Percentiles rank a stretch among this genome's conserved stretches.
Evolutionary conservation across 2,329 filamentous ascomycete genomes (phyloP).

Genomic region (Cercospora nicotianae): DNA sequence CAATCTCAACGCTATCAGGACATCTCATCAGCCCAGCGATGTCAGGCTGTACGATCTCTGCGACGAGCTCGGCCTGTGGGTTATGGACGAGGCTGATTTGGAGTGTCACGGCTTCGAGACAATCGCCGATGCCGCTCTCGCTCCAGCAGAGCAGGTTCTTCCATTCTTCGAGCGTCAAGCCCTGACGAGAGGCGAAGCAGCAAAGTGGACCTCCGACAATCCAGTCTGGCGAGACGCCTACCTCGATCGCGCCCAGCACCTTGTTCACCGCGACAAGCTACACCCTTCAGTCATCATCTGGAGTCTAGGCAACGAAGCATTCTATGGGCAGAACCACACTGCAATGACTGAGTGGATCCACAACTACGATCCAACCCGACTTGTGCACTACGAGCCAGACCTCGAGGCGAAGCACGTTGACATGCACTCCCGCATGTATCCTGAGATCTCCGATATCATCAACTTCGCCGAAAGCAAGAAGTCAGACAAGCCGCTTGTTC

Average conservation of each 20-base stretch:
- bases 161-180: conserved; percentile 50
- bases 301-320: conserved; percentile 72
- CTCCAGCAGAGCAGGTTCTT: conserved; percentile 56
- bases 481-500: conserved; percentile 56
- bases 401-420: conserved; percentile 60
- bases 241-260: conserved; percentile 63
- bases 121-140: conserved; percentile 33
- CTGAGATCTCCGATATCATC: conserved; percentile 54
- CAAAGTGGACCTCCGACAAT: conserved; percentile 62
- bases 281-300: conserved; percentile 70
- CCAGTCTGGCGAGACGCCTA: conserved; percentile 63
- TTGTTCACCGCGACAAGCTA: conserved; percentile 69
- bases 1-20: conserved; percentile 70
- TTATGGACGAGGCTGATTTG: conserved; percentile 58
- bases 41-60: conserved; percentile 60
- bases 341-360: conserved; percentile 67
- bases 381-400: conserved; percentile 69
- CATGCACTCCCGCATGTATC: conserved; percentile 70
- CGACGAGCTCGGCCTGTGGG: conserved; percentile 67
- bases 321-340: conserved; percentile 67
- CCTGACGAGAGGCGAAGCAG: conserved; percentile 55
- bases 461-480: conserved; percentile 46
- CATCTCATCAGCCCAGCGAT: conserved; percentile 68
- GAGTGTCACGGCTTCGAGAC: conserved; percentile 50
- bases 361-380: conserved; percentile 56